Conservation (phyloP, 345 rosid species). For the Ceriops zippeliana region DNA sequence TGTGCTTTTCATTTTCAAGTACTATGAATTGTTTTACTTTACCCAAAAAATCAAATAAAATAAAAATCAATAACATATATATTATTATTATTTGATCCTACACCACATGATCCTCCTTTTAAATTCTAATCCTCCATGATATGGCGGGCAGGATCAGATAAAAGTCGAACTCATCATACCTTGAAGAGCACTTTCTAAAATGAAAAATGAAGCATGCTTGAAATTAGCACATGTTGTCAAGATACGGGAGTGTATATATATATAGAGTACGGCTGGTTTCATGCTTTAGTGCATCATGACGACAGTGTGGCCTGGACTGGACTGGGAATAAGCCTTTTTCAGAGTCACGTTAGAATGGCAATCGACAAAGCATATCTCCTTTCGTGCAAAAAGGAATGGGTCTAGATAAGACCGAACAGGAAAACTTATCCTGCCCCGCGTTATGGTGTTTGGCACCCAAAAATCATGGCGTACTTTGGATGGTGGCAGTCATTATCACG, state of each 20-base stretch:
- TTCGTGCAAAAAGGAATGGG: neutral
- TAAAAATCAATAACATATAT: too few relatives aligned
- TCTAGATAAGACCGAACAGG: neutral
- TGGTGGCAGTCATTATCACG: constrained; percentile 31
- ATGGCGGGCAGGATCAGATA: too few relatives aligned
- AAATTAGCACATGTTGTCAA: too few relatives aligned
- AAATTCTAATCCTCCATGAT: too few relatives aligned
- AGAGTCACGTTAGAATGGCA: neutral
- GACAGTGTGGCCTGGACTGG: neutral
- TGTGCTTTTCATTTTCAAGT: neutral
- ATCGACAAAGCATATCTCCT: constrained; percentile 4
- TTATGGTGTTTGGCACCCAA: constrained; percentile 18
- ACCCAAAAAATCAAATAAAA: neutral
- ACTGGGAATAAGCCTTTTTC: neutral
- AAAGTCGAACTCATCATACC: too few relatives aligned
- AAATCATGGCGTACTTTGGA: constrained; percentile 4
- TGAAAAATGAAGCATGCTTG: too few relatives aligned
- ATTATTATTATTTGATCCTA: too few relatives aligned
- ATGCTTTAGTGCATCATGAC: neutral
- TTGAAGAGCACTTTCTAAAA: too few relatives aligned
- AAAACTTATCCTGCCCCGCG: too few relatives aligned
- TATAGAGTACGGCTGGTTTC: neutral
- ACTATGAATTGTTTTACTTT: neutral
- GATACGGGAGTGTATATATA: too few relatives aligned
- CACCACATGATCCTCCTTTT: neutral